Evolutionary conservation across 2,329 filamentous ascomycete species (phyloP).

Genomic region (Botryosphaeria dothidea): DNA sequence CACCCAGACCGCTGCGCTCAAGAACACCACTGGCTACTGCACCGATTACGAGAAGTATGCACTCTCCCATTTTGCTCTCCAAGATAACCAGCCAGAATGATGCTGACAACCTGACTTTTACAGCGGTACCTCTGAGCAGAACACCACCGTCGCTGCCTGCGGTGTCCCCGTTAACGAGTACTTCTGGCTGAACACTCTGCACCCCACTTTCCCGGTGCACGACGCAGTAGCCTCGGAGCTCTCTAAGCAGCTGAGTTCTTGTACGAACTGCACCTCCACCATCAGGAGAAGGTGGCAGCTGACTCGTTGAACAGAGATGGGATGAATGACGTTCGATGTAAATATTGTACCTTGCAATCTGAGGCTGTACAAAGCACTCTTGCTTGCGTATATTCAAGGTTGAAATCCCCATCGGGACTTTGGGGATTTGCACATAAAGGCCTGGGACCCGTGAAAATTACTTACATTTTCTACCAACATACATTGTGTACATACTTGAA

Average conservation of each 20-base stretch:
- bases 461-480: neutral
- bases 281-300: slow-evolving; percentile 8
- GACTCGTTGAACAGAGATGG: slow-evolving; percentile 3
- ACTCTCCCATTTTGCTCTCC: neutral
- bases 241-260: slow-evolving; percentile 25
- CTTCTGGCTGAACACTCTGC: slow-evolving; percentile 64
- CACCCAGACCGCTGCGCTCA: slow-evolving; percentile 52
- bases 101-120: neutral
- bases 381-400: too few relatives aligned
- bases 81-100: neutral
- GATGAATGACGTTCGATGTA: neutral
- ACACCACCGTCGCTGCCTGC: slow-evolving; percentile 48
- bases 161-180: slow-evolving; percentile 61
- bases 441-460: too few relatives aligned
- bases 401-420: too few relatives aligned
- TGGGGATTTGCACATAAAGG: too few relatives aligned
- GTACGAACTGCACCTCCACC: slow-evolving; percentile 13
- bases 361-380: neutral
- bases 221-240: slow-evolving; percentile 58
- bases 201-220: slow-evolving; percentile 65
- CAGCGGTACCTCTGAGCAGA: slow-evolving; percentile 41
- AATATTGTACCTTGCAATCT: too few relatives aligned
- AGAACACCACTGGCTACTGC: slow-evolving; percentile 60
- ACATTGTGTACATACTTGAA: neutral
- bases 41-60: slow-evolving; percentile 52